Evolutionary conservation across 331 rosid genomes (phyloP).

Genomic region (Rhamnella rubrinervis): DNA sequence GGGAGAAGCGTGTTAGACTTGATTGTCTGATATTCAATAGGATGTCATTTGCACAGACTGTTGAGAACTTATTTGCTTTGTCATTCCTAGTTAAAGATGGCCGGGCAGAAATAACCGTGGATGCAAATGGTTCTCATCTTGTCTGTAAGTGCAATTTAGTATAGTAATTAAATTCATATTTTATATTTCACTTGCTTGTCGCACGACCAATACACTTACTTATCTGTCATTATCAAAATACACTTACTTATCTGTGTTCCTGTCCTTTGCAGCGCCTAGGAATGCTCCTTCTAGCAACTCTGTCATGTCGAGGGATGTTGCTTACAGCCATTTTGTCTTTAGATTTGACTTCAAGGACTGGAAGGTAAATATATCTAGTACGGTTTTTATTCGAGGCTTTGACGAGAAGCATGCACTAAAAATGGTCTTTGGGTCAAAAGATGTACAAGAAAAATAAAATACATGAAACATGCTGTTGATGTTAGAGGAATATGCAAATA

Average conservation of each 20-base stretch:
- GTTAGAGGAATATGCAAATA: too few species aligned
- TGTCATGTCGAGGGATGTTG: slow-evolving; percentile 42
- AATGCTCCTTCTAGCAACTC: slow-evolving; percentile 61
- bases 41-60: slow-evolving; percentile 70
- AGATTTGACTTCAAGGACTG: slow-evolving; percentile 75
- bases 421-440: too few species aligned
- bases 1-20: slow-evolving; percentile 40
- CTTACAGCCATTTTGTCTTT: slow-evolving; percentile 65
- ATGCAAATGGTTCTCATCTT: slow-evolving; percentile 47
- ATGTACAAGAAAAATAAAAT: too few species aligned
- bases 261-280: slow-evolving; percentile 53
- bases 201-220: neutral
- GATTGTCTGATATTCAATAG: slow-evolving; percentile 64
- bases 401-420: too few species aligned
- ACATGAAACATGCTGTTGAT: too few species aligned
- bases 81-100: slow-evolving; percentile 89
- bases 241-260: neutral
- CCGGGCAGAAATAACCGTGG: slow-evolving; percentile 61
- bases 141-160: slow-evolving; percentile 56
- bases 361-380: slow-evolving; percentile 38
- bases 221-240: neutral
- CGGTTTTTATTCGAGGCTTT: too few species aligned
- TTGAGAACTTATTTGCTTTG: slow-evolving; percentile 77
- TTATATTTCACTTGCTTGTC: neutral
- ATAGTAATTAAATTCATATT: neutral